phyloP scores from a whole-genome alignment of 331 rosid species.

The Dryas integrifolia region DNA sequence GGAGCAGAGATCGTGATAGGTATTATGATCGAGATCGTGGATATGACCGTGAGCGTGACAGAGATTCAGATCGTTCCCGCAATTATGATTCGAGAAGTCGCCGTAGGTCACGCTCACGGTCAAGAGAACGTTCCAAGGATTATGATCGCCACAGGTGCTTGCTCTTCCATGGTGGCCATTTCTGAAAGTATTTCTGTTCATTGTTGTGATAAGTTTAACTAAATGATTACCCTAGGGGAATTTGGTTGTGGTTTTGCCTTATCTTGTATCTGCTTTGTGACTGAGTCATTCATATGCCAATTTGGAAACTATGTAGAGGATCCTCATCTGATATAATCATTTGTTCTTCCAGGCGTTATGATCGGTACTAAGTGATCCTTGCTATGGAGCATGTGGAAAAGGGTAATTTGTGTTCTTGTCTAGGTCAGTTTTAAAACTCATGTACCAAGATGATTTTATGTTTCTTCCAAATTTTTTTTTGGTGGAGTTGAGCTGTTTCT shows the following conservation, averaged over 20 bases:
- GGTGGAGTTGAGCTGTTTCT: constrained; percentile 44
- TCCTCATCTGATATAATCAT: constrained; percentile 23
- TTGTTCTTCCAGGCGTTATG: constrained; percentile 68
- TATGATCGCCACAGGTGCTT: constrained; percentile 87
- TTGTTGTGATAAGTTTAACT: too few species aligned
- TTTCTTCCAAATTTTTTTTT: constrained; percentile 29
- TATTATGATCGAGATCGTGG: constrained; percentile 79
- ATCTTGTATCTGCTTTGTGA: not conserved
- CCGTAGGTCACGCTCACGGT: constrained; percentile 77
- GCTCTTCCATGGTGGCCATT: not conserved
- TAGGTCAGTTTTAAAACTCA: constrained; percentile 46
- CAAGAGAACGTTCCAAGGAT: constrained; percentile 75
- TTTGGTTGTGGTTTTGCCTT: not conserved
- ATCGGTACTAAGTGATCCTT: constrained; percentile 60
- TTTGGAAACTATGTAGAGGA: not conserved
- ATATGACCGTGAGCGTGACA: constrained; percentile 65
- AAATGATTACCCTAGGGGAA: not conserved
- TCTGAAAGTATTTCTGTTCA: not conserved
- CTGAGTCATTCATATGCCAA: not conserved
- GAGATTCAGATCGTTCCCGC: constrained; percentile 64
- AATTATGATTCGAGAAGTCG: constrained; percentile 71
- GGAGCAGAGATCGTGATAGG: constrained; percentile 89
- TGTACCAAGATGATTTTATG: constrained; percentile 41
- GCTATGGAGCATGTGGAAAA: constrained; percentile 31
- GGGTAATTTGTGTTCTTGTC: constrained; percentile 34